Base-by-base conservation (phyloP, 1,139 yeast genomes). In the Diutina rugosa region DNA sequence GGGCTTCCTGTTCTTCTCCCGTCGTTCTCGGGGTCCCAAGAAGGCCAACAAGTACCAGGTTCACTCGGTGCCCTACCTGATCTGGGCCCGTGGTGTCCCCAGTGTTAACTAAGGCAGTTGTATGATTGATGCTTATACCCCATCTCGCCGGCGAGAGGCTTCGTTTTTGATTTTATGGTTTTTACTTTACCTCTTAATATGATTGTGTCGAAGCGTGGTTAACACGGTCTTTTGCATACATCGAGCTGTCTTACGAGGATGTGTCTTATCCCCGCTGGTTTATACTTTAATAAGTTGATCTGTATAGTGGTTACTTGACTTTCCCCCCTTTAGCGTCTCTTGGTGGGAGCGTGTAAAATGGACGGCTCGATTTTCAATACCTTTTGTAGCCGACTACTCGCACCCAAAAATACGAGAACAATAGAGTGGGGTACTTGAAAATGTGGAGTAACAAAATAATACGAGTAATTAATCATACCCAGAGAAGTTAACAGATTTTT, bases 31-130 rank as follows among this genome's bases (percentile, higher is more conserved):
- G n/a, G 30, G 16, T n/a, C 26, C 51, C 35, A 55, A 56, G 56
- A 64, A 63, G 55, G 64, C 62, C 46, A 66, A 67, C 59, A 72
- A 72, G 61, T 72, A 72, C 58, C 64, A 66, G 55, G 71, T 72
- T 44, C 66, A 67, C 54, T 64, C 67, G 51, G 67, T 66, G 48
- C 72, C 74, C 16, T 70, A 71, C 61, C 65, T 67, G 57, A 61
- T 69, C 62, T n/a, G 59, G 41, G 32, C 26, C 45, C 53, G 53
- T 7, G 53, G 53, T 8, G 35, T 49, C 26, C 53, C 53, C 32
- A 21, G 32, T n/a, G 26, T n/a, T 9, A 29, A 44, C n/a, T 30
- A 16, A 29, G 51, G 35, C 21, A 21, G 32, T 12, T 12, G 41
- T 35, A 10, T 35, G 41, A 35, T 10, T 35, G 29, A 18, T 46